These are phyloP conservation scores for Pichia scutulata DNA, from an alignment of 805 yeast genomes.

Conservation along the genomic window DNA sequence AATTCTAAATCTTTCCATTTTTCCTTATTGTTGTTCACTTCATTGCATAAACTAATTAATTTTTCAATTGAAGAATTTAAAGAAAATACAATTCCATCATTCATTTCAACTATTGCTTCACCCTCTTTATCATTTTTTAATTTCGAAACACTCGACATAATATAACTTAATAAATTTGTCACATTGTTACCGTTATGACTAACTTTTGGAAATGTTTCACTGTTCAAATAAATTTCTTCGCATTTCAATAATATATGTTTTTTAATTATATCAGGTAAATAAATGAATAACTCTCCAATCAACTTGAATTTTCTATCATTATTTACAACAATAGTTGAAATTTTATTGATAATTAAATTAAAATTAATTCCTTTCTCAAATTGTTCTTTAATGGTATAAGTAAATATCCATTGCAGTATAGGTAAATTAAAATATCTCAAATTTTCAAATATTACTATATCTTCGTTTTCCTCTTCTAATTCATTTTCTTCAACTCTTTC, in stretches of 20 bases:
- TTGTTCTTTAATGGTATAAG: conserved; percentile 20
- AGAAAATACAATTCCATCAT: conserved; percentile 35
- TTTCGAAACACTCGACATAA: conserved; percentile 40
- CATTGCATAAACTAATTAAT: conserved; percentile 25
- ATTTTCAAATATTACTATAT: conserved; percentile 15
- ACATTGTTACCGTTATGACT: conserved; percentile 22
- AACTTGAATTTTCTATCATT: conserved; percentile 11
- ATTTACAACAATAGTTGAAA: not conserved
- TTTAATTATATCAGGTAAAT: conserved; percentile 28
- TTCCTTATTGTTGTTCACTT: not conserved
- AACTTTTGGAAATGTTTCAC: conserved; percentile 32
- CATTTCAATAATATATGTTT: conserved; percentile 28
- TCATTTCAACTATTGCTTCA: conserved; percentile 14
- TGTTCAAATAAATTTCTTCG: conserved; percentile 35
- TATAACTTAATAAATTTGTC: conserved; percentile 35
- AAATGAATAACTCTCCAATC: conserved; percentile 33
- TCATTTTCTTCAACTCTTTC: not conserved
- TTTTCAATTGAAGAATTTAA: conserved; percentile 34
- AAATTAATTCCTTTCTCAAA: not conserved
- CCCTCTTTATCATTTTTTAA: conserved; percentile 7
- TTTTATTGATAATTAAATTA: not conserved
- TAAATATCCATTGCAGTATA: conserved; percentile 33
- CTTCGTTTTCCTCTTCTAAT: not conserved
- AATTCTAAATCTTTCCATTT: conserved; percentile 17
- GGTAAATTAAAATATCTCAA: conserved; percentile 36